These are phyloP conservation scores for Saccharomycopsis babjevae DNA, from an alignment of 805 yeast species.

Conservation along the genomic window DNA sequence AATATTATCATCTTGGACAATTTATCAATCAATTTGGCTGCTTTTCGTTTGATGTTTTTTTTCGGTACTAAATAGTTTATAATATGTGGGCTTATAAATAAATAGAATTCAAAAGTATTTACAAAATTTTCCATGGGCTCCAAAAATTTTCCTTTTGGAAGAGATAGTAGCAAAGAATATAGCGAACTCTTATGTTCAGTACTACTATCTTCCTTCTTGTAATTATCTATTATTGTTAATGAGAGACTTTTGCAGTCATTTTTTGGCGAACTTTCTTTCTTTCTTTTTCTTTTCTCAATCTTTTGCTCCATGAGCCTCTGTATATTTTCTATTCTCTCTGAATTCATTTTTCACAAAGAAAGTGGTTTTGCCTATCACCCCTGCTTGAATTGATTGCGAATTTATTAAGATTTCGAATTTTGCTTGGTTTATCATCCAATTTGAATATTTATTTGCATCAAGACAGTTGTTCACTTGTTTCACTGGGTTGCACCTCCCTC, in stretches of 20 bases:
- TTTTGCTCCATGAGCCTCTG: not conserved
- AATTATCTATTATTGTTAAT: not conserved
- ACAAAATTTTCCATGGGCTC: not conserved
- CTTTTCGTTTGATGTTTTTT: not conserved
- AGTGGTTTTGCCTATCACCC: no score
- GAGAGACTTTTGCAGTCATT: no score
- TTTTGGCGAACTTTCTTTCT: not conserved
- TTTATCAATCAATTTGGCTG: not conserved
- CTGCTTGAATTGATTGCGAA: no score
- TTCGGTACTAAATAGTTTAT: not conserved
- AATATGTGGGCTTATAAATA: not conserved
- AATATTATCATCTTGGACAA: not conserved
- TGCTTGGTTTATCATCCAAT: no score
- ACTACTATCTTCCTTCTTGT: not conserved
- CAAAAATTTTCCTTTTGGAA: not conserved
- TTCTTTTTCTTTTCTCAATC: not conserved
- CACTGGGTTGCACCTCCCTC: no score
- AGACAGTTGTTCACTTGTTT: no score
- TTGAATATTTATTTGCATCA: no score
- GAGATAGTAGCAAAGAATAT: not conserved
- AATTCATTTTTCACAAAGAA: not conserved
- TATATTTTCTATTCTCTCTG: not conserved
- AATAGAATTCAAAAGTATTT: not conserved
- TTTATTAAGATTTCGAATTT: no score
- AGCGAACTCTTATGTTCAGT: not conserved